Conservation (phyloP, 257 asterid species). For the Petrea volubilis region DNA sequence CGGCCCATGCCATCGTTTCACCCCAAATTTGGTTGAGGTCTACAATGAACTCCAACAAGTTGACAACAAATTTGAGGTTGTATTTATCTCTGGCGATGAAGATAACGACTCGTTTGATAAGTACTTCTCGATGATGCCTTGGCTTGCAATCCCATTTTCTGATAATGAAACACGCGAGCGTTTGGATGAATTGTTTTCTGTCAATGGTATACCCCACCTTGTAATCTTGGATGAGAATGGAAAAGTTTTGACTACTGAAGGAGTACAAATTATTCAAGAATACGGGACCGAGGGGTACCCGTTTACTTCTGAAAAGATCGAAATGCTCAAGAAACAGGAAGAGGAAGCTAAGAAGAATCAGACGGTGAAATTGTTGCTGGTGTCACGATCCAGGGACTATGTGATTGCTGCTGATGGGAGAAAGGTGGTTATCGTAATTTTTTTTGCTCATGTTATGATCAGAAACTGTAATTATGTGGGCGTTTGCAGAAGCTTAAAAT, state of each 20-base stretch:
- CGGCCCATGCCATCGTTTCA: constrained; percentile 79
- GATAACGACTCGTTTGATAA: constrained; percentile 58
- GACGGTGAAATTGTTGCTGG: constrained; percentile 58
- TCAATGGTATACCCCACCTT: constrained; percentile 77
- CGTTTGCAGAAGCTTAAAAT: too few relatives aligned
- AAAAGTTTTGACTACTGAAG: constrained; percentile 46
- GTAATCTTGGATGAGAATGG: constrained; percentile 67
- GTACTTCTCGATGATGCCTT: constrained; percentile 86
- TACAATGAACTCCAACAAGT: constrained; percentile 59
- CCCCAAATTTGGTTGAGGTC: constrained; percentile 65
- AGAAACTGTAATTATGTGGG: too few relatives aligned
- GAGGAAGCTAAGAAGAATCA: constrained; percentile 73
- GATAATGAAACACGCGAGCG: constrained; percentile 58
- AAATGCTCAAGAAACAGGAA: constrained; percentile 52
- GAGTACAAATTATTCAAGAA: constrained; percentile 54
- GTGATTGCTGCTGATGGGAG: constrained; percentile 64
- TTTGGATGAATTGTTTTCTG: constrained; percentile 50
- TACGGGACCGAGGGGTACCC: constrained; percentile 79
- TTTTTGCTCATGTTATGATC: neutral
- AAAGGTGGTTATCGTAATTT: constrained; percentile 41
- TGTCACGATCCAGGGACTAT: constrained; percentile 57
- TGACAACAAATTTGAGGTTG: constrained; percentile 64
- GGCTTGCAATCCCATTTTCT: constrained; percentile 87
- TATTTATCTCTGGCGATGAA: constrained; percentile 64
- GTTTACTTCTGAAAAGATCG: constrained; percentile 47